These are phyloP conservation scores for Zymoseptoria brevis DNA, from an alignment of 2,329 filamentous ascomycete genomes.

Conservation along the genomic window DNA sequence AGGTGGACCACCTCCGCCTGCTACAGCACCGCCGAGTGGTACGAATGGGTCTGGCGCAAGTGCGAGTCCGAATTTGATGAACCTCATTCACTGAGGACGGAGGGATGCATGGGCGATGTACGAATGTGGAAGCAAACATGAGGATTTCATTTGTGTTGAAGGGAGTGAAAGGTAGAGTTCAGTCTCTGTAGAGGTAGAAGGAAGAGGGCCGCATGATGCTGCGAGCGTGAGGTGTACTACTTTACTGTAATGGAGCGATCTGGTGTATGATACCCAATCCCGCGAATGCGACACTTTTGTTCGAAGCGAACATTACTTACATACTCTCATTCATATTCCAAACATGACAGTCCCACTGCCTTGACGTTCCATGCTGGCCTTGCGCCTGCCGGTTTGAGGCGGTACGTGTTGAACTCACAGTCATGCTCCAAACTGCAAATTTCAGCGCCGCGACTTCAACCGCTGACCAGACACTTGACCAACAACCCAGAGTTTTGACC, in stretches of 20 bases:
- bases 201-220: neutral
- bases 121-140: neutral
- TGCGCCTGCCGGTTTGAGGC: too few relatives aligned
- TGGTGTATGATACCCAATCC: neutral
- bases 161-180: neutral
- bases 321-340: neutral
- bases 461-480: neutral
- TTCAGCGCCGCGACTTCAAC: neutral
- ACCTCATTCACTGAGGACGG: conserved; percentile 36
- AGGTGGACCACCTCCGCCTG: conserved; percentile 15
- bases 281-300: neutral
- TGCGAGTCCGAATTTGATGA: conserved; percentile 42
- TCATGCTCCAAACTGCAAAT: neutral
- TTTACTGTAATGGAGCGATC: neutral
- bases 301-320: neutral
- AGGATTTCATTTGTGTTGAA: neutral
- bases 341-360: too few relatives aligned
- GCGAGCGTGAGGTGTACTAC: neutral
- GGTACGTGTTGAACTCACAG: too few relatives aligned
- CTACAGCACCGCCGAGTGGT: conserved; percentile 11
- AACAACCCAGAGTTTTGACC: neutral
- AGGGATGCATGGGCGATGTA: neutral
- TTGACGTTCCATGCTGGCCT: too few relatives aligned
- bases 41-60: conserved; percentile 29
- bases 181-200: neutral